Base-by-base conservation (phyloP, 371 early-diverging fungal species). In the Mucor mucedo region DNA sequence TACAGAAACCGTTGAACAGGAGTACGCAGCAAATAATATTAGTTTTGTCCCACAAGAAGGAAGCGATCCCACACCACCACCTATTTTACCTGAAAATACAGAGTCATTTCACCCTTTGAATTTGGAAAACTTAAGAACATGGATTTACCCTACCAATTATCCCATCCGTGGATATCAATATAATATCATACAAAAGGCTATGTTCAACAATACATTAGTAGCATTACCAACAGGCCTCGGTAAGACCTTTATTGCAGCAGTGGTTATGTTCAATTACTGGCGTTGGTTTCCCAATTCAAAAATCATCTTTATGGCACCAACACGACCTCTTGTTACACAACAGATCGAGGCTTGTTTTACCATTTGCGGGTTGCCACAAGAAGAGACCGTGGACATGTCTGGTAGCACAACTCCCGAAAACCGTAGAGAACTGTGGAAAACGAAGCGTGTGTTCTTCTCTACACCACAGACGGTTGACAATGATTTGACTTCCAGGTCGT, bases 181-280 rank as follows among this genome's bases (percentile, higher is more conserved):
- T 73, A 92, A 92, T 61, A 94, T 96, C 39, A 89, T 95, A 21
- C 83, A 87, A 40, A 84, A 83, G 4, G 89, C 93, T 2, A 71
- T 98, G 33, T 89, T 89, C 58, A 72, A 82, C 48, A 98, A 98
- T 72, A 95, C 95, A 2, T 76, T 98, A 27, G 96, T 96, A 1
- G 90, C 93, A 4, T 80, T 98, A 21, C 94, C 94, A 0, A 94
- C 94, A 0, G 93, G 98, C 42, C 82, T 97, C 52, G 98, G 98
- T 33, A 98, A 98, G 71, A 98, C 98, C 0, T 91, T 96, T 65
- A 94, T 98, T 68, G 98, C 98, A 0, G 95, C 95, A 1, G 98
- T 98, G 0, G 93, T 96, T 9, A 97, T 98, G 95, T 92, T 77
- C 55, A 96, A 96, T 71, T 94, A 87, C 67, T 93, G 84, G 69